Base-by-base conservation (phyloP, 805 yeast species). In the Pichia thaimueangensis region DNA sequence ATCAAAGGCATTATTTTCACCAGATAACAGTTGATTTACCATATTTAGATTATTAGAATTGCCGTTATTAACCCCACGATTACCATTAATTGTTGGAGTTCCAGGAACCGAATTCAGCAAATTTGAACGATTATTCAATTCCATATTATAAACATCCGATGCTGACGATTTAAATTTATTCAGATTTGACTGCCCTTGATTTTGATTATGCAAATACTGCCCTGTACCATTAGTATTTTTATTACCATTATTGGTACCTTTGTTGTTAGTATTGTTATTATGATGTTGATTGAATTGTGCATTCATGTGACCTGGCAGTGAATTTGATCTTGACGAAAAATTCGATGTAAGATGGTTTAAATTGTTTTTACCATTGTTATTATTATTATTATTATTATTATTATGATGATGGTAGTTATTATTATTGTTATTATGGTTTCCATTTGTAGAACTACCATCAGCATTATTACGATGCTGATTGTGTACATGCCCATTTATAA, bases 401-500 rank as follows among this genome's bases (percentile, higher is more conserved):
- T 33, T 31, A 15, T 25, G 16, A 16, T 30, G 28, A 41, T 46
- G 28, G n/a, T n/a, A n/a, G n/a, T n/a, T n/a, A 30, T 38, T 37
- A 37, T 17, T 17, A 6, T 37, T 35, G 28, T 29, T 30, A 30
- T 25, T 38, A 38, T 13, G 31, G n/a, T 25, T 12, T 11, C 15
- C 25, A 15, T n/a, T 21, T 6, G 16, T 17, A 23, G 17, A 6
- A 11, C 31, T 28, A 29, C 24, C 46, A 32, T 29, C 24, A 33
- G 13, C 30, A 35, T 34, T 36, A 53, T 15, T 42, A 41, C 53
- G 53, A 29, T 51, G 57, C 10, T 51, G 53, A 27, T 50, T 52
- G 39, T 58, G 62, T 6, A 51, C 45, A 34, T 58, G 65, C 4
- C 63, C 63, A 42, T 56, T 58, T 13, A 57, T 28, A 15, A 59